Conservation (phyloP, 495 filamentous ascomycete genomes). For the Parathielavia hyrcaniae region DNA sequence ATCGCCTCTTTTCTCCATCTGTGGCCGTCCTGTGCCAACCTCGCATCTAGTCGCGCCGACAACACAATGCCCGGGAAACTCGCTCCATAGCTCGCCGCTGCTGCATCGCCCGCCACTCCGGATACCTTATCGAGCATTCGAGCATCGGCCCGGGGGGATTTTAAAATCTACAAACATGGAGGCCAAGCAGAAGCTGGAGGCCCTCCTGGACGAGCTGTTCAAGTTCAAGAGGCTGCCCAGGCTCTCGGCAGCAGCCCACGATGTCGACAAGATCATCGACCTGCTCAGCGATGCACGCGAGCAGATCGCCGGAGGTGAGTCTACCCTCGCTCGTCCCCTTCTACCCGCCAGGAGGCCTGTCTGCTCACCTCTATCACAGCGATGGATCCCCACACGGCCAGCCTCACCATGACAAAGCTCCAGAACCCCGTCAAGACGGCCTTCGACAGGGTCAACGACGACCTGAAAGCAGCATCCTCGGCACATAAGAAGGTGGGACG, state of each 20-base stretch:
- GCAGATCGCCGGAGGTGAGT: slow-evolving; percentile 57
- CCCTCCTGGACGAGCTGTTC: slow-evolving; percentile 65
- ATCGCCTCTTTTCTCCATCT: too few species aligned
- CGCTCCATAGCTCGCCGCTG: too few species aligned
- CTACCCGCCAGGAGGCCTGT: not conserved
- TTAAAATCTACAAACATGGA: slow-evolving; percentile 2
- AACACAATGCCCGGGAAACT: not conserved
- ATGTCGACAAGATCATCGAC: slow-evolving; percentile 76
- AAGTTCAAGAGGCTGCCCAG: slow-evolving; percentile 63
- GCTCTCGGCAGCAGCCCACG: slow-evolving; percentile 60
- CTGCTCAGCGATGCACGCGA: slow-evolving; percentile 66
- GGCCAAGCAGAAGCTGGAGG: slow-evolving; percentile 20
- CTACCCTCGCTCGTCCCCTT: not conserved
- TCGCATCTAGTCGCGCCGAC: not conserved
- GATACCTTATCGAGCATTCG: not conserved
- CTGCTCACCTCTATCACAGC: slow-evolving; percentile 17
- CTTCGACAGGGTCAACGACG: slow-evolving; percentile 70
- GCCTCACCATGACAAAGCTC: slow-evolving; percentile 68
- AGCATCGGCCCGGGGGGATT: too few species aligned
- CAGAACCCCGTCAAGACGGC: slow-evolving; percentile 74
- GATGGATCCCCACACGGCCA: slow-evolving; percentile 62
- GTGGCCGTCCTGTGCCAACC: too few species aligned
- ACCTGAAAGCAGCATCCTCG: slow-evolving; percentile 71
- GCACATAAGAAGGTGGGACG: slow-evolving; percentile 76
- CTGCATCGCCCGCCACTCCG: too few species aligned